Evolutionary conservation across 805 yeast genomes (phyloP), one percentile per base, ranked within the genome.

Genomic region (Debaryomyces hansenii): DNA sequence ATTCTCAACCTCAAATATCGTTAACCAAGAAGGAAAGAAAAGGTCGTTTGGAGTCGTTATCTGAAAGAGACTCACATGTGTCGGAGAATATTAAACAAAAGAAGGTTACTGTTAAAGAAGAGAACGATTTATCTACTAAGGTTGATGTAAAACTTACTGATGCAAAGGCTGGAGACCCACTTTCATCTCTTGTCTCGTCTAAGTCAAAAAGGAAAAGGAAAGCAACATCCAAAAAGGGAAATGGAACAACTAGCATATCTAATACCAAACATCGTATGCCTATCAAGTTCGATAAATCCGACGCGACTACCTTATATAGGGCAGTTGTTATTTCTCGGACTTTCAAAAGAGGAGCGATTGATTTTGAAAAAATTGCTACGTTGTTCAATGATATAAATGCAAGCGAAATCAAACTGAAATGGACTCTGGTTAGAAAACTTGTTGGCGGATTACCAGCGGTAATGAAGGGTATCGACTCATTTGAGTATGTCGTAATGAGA

Each of bases 321-420:
- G 77, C 84, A 2, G 85, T 85, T 11, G 80, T 86, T 10, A 83
- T 88, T 15, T 78, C 85, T 4, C 83, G 84, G 50, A 78, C 90
- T 12, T 74, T 86, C 34, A 59, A 61, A 14, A 74, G 78, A 37
- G 80, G 80, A 12, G 64, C 67, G 5, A 84, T 87, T 33, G 83
- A 82, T 48, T 90, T 95, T 86, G 75, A 74, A 0, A 63, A 73
- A 31, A 82, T 90, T 5, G 72, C 85, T 0, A 58, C 56, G 0
- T 60, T 80, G 5, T 77, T 87, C 40, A 72, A 66, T 4, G 75
- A 62, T 14, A 58, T 67, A 29, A 64, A 59, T 21, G 66, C 77
- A 1, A 78, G 74, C 7, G 68, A 74, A 9, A 64, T 85, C 21
- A 76, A 75, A 51, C 78, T 80, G 42, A 83, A 79, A 48, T 91